Percentiles rank a stretch among this genome's conserved stretches.
Evolutionary conservation across 257 asterid species (phyloP).

Genomic region (Nyctanthes arbortristis): DNA sequence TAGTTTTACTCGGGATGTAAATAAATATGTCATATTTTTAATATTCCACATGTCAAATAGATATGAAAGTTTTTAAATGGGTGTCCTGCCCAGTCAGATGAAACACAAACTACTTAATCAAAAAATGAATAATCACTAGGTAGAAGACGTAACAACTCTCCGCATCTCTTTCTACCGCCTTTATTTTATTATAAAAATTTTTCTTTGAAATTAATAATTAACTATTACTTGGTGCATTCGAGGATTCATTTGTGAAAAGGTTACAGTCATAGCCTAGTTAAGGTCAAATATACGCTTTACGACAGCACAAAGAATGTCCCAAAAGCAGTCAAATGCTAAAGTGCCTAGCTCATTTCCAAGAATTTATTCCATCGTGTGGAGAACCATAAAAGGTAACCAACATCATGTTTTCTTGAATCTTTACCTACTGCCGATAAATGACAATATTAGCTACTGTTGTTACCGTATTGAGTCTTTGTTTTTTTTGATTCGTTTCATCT

Average conservation of each 20-base stretch:
- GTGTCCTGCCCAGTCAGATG: too few species aligned
- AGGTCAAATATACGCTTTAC: conserved; percentile 6
- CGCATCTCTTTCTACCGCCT: background rate
- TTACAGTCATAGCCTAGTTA: background rate
- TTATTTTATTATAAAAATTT: background rate
- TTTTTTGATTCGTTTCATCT: too few species aligned
- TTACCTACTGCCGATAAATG: background rate
- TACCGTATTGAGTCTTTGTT: too few species aligned
- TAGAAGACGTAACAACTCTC: background rate
- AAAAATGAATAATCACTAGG: background rate
- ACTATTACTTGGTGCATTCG: background rate
- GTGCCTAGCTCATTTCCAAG: conserved; percentile 27
- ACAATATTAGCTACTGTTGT: background rate
- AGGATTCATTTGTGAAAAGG: background rate
- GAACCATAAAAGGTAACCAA: conserved; percentile 24
- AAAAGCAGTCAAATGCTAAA: conserved; percentile 53
- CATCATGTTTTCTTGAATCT: background rate
- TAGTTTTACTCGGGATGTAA: too few species aligned
- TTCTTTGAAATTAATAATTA: background rate
- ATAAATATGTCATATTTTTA: too few species aligned
- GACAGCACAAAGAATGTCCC: conserved; percentile 35
- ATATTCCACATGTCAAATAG: too few species aligned
- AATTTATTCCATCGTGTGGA: conserved; percentile 23
- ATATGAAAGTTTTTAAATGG: too few species aligned
- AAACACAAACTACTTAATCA: background rate